Evolutionary conservation across 257 asterid species (phyloP), one percentile per base, ranked within the genome.

Genomic region (Solanum virginianum): DNA sequence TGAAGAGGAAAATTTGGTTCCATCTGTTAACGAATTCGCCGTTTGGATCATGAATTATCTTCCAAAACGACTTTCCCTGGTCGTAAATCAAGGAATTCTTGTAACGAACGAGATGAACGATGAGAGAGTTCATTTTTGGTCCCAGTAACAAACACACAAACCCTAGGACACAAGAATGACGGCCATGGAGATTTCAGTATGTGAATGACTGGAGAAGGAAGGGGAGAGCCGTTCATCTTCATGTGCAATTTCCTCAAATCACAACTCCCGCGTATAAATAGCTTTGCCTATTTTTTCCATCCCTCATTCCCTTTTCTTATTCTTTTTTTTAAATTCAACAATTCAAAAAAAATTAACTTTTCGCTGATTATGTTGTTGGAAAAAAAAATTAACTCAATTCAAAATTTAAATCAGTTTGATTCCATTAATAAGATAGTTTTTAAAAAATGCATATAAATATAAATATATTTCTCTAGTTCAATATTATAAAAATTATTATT

Each of bases 1-100:
- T 89, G 26, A 83, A 63, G 71, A 96, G 87, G 88, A 96, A 93
- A 75, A 94, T 87, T 20, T 93, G 93, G 87, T 96, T 92, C 98
- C 99, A 96, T 87, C 85, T 79, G 75, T 86, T 89, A 7, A 91
- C 91, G 80, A 90, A 83, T 4, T 93, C 92, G 39, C 98, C 92
- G 55, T 88, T 88, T 9, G 99, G 99, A 85, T 94, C 98, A 24
- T 90, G 95, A 74, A 94, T 93, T 22, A 89, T 93, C 20, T 70
- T 87, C 98, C 97, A 93, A 97, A 94, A 91, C 49, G 86, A 90
- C 85, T 88, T 88, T 13, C 89, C 88, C 43, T 85, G 90, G 20
- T 90, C 90, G 82, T 87, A 93, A 66, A 90, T 79, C 29, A 90
- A 84, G 22, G 90, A 86, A 17, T 89, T 86, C 16, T 91, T 83